phyloP scores from a whole-genome alignment of 2,329 filamentous ascomycete species.

The Paecilomyces dactylethromorphus region DNA sequence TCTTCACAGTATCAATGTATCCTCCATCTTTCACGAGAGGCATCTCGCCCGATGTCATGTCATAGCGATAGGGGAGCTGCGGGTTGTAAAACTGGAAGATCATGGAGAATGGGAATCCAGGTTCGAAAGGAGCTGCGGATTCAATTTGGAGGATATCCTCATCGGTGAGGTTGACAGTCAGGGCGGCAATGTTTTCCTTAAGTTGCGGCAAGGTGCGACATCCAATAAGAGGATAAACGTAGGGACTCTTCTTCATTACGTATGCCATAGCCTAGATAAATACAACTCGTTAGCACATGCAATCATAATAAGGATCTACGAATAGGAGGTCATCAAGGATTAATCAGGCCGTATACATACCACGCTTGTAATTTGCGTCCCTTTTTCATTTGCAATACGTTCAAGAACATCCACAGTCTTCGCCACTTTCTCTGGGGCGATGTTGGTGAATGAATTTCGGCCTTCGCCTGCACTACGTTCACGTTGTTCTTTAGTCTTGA shows the following conservation, averaged over 20 bases:
- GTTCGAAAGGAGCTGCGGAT: slow-evolving; percentile 42
- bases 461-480: slow-evolving; percentile 16
- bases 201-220: slow-evolving; percentile 20
- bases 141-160: slow-evolving; percentile 35
- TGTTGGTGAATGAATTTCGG: slow-evolving; percentile 15
- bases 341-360: slow-evolving; percentile 1
- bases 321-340: not conserved
- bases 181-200: slow-evolving; percentile 26
- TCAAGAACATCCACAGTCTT: slow-evolving; percentile 12
- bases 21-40: not conserved
- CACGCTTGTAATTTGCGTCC: slow-evolving; percentile 4
- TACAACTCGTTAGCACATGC: slow-evolving; percentile 1
- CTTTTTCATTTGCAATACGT: slow-evolving; percentile 9
- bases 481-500: slow-evolving; percentile 37
- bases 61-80: not conserved
- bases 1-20: not conserved
- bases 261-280: slow-evolving; percentile 43
- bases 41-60: not conserved
- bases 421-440: not conserved
- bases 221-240: slow-evolving; percentile 50
- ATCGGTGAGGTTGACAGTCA: not conserved
- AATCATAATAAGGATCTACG: not conserved
- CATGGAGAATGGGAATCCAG: slow-evolving; percentile 43
- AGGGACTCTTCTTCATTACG: slow-evolving; percentile 43
- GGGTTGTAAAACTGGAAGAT: not conserved